Base-by-base conservation (phyloP, 257 asterid genomes). In the Petunia axillaris region DNA sequence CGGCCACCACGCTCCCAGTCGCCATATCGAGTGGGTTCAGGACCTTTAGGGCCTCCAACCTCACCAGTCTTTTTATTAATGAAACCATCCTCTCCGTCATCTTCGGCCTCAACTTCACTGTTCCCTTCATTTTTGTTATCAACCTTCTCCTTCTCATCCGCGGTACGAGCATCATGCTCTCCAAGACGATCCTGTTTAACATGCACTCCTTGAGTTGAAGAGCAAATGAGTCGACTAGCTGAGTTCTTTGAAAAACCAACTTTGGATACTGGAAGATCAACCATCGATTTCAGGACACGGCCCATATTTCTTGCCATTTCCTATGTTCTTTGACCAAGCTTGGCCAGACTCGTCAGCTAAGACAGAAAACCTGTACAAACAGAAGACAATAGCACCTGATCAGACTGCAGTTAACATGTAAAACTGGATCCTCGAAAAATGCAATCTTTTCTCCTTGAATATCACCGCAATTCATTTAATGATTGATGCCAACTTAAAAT, bases 1-100 rank as follows among this genome's bases (percentile, higher is more conserved):
- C 98, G 94, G 15, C 98, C 98, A 57, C 88, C 87, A 81, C 85
- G 87, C 83, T 94, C 98, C 98, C 97, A 94, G 76, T 94, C 98
- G 57, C 97, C 97, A 87, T 84, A 94, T 73, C 98, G 91, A 16
- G 97, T 94, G 41, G 98, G 97, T 86, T 94, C 97, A 9, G 97
- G 98, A 2, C 97, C 98, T 79, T 89, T 91, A 5, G 98, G 97
- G 6, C 97, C 98, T 13, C 97, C 97, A 74, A 90, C 55, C 83
- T 94, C 97, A 44, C 92, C 94, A 59, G 95, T 90, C 74, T 53
- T 63, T 84, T 84, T 87, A 37, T 94, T 94, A 43, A 86, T 81
- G 68, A 50, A 3, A 46, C 59, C 84, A 48, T 39, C 75, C 16
- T 40, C 90, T 8, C 80, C 85, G 0, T 73, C 88, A 13, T 25